Evolutionary conservation across 352 stramenopile genomes (phyloP), one percentile per base, ranked within the genome.

Genomic region (Phytophthora cryptogea): DNA sequence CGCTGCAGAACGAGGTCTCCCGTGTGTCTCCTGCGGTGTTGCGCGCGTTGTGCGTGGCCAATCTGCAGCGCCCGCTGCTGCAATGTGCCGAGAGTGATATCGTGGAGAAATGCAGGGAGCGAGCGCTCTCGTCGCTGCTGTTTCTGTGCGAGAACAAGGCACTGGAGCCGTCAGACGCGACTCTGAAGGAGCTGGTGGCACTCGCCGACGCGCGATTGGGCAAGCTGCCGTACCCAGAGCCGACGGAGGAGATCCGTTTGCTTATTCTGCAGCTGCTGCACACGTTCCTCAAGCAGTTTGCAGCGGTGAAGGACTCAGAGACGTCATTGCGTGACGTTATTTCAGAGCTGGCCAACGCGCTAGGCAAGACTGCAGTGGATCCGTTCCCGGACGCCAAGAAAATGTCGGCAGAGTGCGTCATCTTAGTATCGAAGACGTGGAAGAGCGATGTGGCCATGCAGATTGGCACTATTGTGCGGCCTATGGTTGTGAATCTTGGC

Each of bases 361-460:
- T 95, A n/a, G 81, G 73, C 40, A 94, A 92, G 63, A 80, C 76
- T 2, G 71, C 78, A 13, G 53, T 86, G 35, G 86, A 95, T 49
- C 75, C 76, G 46, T 95, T 94, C 44, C 84, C 86, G 10, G 86
- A 95, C 35, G 83, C 76, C 45, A 95, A 94, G 67, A 90, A 92
- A 51, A 72, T 86, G 52, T 79, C 76, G 1, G 70, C 77, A 13
- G 84, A 92, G 42, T 86, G 73, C 36, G 69, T 81, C 33, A 80
- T 90, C 30, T 64, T 80, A 16, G 66, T 93, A 8, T 80, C 78
- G 0, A 68, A 51, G 7, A 66, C 48, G 2, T 92, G 83, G 86
- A 72, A 67, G 42, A 59, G 55, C 14, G 74, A 89, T 11, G 68
- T 93, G 1, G 74, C 80, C 33, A 68, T 91, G 51, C 86, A 94